phyloP scores from a whole-genome alignment of 352 stramenopile genomes.

The Globisporangium solare region DNA sequence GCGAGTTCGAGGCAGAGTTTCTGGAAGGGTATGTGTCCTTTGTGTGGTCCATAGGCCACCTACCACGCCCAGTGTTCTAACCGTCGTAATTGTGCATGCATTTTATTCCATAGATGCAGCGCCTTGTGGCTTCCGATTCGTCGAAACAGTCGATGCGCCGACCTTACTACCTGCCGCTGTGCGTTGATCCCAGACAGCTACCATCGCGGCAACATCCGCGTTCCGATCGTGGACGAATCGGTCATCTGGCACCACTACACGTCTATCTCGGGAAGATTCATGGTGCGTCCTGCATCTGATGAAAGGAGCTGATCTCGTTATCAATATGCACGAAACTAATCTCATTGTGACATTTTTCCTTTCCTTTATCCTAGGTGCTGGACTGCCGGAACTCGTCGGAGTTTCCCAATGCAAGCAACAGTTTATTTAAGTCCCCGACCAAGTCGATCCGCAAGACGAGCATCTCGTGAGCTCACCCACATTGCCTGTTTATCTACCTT shows the following conservation, averaged over 20 bases:
- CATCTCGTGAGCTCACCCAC: constrained; percentile 19
- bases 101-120: constrained; percentile 24
- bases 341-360: neutral
- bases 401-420: constrained; percentile 5
- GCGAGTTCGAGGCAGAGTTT: constrained; percentile 77
- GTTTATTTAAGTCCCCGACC: constrained; percentile 21
- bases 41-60: no score
- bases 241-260: constrained; percentile 76
- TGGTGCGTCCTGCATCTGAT: constrained; percentile 30
- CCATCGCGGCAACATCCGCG: constrained; percentile 57
- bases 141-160: constrained; percentile 40
- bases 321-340: neutral
- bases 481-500: neutral
- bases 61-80: neutral
- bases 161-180: constrained; percentile 57
- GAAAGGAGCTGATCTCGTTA: neutral
- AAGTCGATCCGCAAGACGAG: constrained; percentile 27
- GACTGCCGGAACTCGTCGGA: constrained; percentile 18
- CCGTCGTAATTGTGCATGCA: neutral
- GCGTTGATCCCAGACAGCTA: constrained; percentile 70
- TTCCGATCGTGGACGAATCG: constrained; percentile 67
- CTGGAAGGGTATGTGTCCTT: constrained; percentile 39
- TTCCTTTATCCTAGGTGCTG: constrained; percentile 21
- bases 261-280: constrained; percentile 57
- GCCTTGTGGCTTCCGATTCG: constrained; percentile 67